Evolutionary conservation across 176 grass and related monocot species (phyloP), one percentile per base, ranked within the genome.

Genomic region (Aechmea fasciata): DNA sequence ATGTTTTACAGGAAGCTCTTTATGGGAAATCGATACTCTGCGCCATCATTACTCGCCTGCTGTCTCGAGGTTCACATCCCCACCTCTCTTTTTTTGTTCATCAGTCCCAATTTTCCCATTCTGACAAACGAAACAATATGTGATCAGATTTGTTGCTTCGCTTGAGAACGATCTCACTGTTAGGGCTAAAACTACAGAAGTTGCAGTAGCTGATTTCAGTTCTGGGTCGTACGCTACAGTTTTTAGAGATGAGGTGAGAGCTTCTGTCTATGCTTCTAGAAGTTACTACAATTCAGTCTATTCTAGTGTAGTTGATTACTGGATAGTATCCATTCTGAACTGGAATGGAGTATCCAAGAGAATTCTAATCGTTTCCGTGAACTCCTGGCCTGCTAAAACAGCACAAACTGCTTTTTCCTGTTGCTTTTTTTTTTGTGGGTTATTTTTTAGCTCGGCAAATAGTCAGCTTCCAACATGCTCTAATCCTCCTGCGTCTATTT

Each of bases 151-250:
- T 62, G 87, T 93, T 55, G 84, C 33, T 1, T 90, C 89, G 1
- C 89, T 99, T 74, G 89, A 99, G 80, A 92, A 77, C 79, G 89
- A 99, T 88, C 82, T 99, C 57, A 93, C 94, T 75, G 73, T 99
- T 24, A 84, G 83, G 69, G 79, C 84, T 72, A 93, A 99, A 84
- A 99, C 94, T 51, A 71, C 80, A n/a, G 94, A 99, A 76, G 91
- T 90, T 80, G 81, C 79, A 77, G 79, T 93, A 69, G 84, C 72
- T 52, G 89, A 93, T 80, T 99, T 99, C 13, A 85, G 87, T 84
- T 90, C 89, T 50, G 94, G 94, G 22, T 99, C 94, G 11, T 99
- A 90, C 65, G 84, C 87, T 28, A 99, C 94, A 33, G 87, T 99
- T 75, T 97, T 93, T 74, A 79, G 28, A 74, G 94, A 99, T 14